These are phyloP conservation scores for Lactarius pseudohatsudake DNA, from an alignment of 768 basidiomycete genomes.

Conservation along the genomic window DNA sequence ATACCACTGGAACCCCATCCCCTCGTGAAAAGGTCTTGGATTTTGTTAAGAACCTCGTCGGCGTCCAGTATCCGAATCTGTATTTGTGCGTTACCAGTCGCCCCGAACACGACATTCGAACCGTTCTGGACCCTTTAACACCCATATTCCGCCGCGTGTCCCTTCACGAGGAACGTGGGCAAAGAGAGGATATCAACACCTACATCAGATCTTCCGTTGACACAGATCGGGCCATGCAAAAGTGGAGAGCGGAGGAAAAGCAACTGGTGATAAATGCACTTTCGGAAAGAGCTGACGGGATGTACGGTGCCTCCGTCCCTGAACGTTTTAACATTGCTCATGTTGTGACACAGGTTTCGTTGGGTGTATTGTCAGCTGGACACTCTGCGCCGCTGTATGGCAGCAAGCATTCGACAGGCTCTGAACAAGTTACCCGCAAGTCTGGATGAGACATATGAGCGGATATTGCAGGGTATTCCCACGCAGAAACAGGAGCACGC, in stretches of 20 bases:
- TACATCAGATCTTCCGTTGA: neutral
- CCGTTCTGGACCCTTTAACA: neutral
- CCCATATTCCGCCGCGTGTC: neutral
- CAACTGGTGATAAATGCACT: neutral
- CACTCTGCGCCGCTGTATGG: neutral
- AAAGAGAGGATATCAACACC: conserved; percentile 4
- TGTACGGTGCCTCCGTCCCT: neutral
- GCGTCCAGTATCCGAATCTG: neutral
- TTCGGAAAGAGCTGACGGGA: conserved; percentile 5
- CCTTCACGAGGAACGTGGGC: conserved; percentile 10
- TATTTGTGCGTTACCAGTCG: conserved; percentile 10
- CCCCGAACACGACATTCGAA: conserved; percentile 7
- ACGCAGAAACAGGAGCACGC: neutral
- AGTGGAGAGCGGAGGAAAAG: conserved; percentile 10
- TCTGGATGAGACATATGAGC: conserved; percentile 3
- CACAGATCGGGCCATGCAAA: neutral
- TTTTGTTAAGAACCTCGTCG: neutral
- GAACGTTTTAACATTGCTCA: neutral
- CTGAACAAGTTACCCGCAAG: neutral
- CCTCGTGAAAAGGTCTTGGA: neutral
- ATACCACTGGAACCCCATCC: neutral
- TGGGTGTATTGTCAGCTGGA: conserved; percentile 10
- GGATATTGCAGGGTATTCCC: neutral
- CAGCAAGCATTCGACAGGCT: neutral
- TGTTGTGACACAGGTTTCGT: neutral